Conservation (phyloP, 495 filamentous ascomycete genomes). For the Corynascus novoguineensis region DNA sequence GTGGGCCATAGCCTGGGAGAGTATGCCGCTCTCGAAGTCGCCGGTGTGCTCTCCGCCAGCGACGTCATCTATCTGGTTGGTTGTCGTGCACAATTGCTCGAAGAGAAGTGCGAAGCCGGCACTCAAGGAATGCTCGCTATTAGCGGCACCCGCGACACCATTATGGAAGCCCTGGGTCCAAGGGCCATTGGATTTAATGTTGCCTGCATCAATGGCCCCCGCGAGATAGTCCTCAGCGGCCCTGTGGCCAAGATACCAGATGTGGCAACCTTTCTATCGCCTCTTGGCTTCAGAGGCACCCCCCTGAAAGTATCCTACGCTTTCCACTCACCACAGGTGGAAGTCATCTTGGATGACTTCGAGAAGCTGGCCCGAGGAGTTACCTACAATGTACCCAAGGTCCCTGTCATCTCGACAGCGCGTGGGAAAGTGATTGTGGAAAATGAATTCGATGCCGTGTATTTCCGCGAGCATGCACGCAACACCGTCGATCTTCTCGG, state of each 20-base stretch:
- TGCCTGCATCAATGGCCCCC: slow-evolving; percentile 58
- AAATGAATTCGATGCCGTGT: slow-evolving; percentile 52
- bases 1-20: slow-evolving; percentile 85
- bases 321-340: slow-evolving; percentile 76
- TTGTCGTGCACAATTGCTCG: slow-evolving; percentile 67
- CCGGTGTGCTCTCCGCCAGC: slow-evolving; percentile 70
- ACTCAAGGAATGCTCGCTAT: slow-evolving; percentile 67
- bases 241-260: slow-evolving; percentile 45
- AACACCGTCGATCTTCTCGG: slow-evolving; percentile 70
- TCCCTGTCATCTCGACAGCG: slow-evolving; percentile 70
- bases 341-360: slow-evolving; percentile 66
- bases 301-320: slow-evolving; percentile 70
- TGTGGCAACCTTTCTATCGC: slow-evolving; percentile 53
- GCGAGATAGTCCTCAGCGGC: slow-evolving; percentile 60
- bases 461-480: slow-evolving; percentile 62
- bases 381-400: slow-evolving; percentile 52
- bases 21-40: slow-evolving; percentile 77
- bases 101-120: slow-evolving; percentile 61
- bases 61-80: slow-evolving; percentile 81
- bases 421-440: slow-evolving; percentile 55
- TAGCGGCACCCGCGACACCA: slow-evolving; percentile 37
- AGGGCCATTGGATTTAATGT: slow-evolving; percentile 35
- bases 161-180: slow-evolving; percentile 39
- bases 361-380: slow-evolving; percentile 54
- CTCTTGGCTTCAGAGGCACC: slow-evolving; percentile 59